phyloP scores from a whole-genome alignment of 225 moss, liverwort and hornwort genomes.

The Polytrichum formosum region DNA sequence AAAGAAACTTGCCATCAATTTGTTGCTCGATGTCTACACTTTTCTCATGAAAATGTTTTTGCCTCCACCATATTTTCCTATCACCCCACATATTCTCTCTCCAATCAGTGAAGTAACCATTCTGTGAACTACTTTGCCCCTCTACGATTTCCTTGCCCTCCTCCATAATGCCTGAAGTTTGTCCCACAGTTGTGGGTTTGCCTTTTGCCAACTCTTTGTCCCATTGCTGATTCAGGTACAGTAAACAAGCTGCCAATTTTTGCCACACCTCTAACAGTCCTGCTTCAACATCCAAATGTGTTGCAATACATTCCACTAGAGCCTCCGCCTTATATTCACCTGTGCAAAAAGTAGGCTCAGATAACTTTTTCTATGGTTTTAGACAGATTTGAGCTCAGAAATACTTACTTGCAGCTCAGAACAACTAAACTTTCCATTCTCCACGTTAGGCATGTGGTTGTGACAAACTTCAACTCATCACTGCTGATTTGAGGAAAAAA shows the following conservation, averaged over 20 bases:
- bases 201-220: constrained; percentile 12
- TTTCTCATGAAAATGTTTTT: constrained; percentile 56
- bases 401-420: too few species aligned
- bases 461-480: too few species aligned
- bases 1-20: constrained; percentile 32
- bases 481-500: background rate
- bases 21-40: constrained; percentile 34
- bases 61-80: constrained; percentile 63
- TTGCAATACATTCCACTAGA: constrained; percentile 60
- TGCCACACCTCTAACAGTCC: constrained; percentile 67
- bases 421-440: too few species aligned
- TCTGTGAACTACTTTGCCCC: constrained; percentile 8
- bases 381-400: too few species aligned
- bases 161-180: constrained; percentile 12
- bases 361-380: too few species aligned
- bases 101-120: constrained; percentile 30
- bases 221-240: constrained; percentile 38
- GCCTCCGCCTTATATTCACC: constrained; percentile 48
- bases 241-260: constrained; percentile 57
- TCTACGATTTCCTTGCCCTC: constrained; percentile 10
- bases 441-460: too few species aligned
- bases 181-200: constrained; percentile 19
- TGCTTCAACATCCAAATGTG: constrained; percentile 64
- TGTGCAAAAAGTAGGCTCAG: constrained; percentile 12
- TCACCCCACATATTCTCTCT: constrained; percentile 42